Percentiles rank a stretch among this genome's conserved stretches.
phyloP scores from a whole-genome alignment of 2,329 filamentous ascomycete species.

The Sporothrix brasiliensis region DNA sequence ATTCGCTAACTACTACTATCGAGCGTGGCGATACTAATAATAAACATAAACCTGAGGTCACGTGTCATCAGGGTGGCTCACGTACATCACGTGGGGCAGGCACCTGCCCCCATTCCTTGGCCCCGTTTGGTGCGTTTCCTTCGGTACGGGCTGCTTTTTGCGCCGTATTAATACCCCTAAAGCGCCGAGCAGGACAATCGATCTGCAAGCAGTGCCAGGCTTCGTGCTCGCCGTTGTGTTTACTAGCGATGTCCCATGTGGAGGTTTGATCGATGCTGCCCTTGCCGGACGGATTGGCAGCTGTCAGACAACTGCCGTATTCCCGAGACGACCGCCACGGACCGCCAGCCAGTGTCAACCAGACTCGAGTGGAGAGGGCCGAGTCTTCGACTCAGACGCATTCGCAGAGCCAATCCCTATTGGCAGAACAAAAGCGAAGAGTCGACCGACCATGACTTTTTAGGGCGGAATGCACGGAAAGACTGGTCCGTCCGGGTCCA shows the following conservation, averaged over 20 bases:
- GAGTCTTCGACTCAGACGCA: background rate
- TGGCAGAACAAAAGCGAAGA: slow-evolving; percentile 8
- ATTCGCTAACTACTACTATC: too few species aligned
- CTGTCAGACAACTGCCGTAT: background rate
- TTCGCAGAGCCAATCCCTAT: background rate
- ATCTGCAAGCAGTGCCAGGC: background rate
- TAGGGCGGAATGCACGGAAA: slow-evolving; percentile 2
- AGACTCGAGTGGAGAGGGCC: background rate
- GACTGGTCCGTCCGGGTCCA: slow-evolving; percentile 13
- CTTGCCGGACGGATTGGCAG: background rate
- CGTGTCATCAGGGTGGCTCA: too few species aligned
- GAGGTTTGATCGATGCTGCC: background rate
- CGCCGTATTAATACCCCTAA: background rate
- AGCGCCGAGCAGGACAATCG: background rate
- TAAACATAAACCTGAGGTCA: too few species aligned
- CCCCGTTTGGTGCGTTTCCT: background rate
- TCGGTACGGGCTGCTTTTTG: too few species aligned
- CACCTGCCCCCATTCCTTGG: too few species aligned
- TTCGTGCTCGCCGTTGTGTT: slow-evolving; percentile 1
- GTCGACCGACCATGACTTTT: background rate
- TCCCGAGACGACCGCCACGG: too few species aligned
- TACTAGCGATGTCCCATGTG: background rate
- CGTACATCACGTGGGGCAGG: too few species aligned
- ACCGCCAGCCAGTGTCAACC: background rate
- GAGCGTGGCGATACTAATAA: too few species aligned